These are phyloP conservation scores for Boletellus emodensis DNA, from an alignment of 768 basidiomycete genomes.

Conservation along the genomic window DNA sequence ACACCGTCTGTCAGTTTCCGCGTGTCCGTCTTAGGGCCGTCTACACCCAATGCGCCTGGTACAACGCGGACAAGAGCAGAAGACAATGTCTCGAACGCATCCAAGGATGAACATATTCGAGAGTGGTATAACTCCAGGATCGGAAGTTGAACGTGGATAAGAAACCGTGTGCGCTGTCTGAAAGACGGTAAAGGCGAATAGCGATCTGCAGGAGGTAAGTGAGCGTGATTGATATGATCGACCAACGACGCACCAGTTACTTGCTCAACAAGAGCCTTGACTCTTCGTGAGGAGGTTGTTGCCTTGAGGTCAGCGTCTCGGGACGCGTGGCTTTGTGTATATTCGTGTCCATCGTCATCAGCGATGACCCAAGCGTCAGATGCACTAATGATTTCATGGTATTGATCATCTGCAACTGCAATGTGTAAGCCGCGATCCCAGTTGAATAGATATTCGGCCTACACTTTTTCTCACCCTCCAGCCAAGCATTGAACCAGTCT, in stretches of 20 bases:
- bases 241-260: slow-evolving; percentile 63
- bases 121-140: slow-evolving; percentile 71
- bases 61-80: slow-evolving; percentile 86
- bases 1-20: slow-evolving; percentile 74
- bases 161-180: slow-evolving; percentile 75
- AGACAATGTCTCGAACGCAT: slow-evolving; percentile 91
- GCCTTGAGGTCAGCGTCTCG: slow-evolving; percentile 48
- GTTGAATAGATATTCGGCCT: slow-evolving; percentile 28
- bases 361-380: slow-evolving; percentile 83
- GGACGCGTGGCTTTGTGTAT: slow-evolving; percentile 23
- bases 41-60: slow-evolving; percentile 79
- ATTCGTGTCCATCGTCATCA: slow-evolving; percentile 55
- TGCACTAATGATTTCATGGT: slow-evolving; percentile 75
- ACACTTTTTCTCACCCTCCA: slow-evolving; percentile 88
- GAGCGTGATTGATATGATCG: background rate
- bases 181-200: slow-evolving; percentile 84
- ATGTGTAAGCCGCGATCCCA: background rate
- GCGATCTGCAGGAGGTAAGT: slow-evolving; percentile 54
- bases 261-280: slow-evolving; percentile 86
- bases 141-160: slow-evolving; percentile 81
- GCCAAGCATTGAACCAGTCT: slow-evolving; percentile 91
- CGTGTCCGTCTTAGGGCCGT: slow-evolving; percentile 43
- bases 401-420: slow-evolving; percentile 84
- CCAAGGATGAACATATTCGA: slow-evolving; percentile 79
- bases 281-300: slow-evolving; percentile 78